These are phyloP conservation scores for Dipteronia dyeriana DNA, from an alignment of 345 rosid genomes.

Conservation along the genomic window DNA sequence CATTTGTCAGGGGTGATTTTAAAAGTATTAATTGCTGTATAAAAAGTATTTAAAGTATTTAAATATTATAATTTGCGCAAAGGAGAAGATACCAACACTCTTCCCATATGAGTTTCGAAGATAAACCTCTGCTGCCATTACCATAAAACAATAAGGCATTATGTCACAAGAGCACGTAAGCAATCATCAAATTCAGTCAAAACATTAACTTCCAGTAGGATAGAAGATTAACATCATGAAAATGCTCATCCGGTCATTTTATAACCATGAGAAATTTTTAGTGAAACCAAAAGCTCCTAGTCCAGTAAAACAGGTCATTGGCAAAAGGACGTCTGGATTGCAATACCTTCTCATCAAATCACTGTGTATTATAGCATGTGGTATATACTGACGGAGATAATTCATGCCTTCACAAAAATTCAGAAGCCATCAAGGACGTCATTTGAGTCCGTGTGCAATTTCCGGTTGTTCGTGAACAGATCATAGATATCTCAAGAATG, in stretches of 20 bases:
- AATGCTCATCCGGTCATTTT: conserved; percentile 64
- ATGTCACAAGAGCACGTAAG: conserved; percentile 7
- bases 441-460: too few relatives aligned
- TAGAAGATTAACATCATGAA: too few relatives aligned
- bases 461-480: too few relatives aligned
- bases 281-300: background rate
- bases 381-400: conserved; percentile 67
- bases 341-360: conserved; percentile 65
- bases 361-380: conserved; percentile 53
- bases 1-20: too few relatives aligned
- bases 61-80: conserved; percentile 37
- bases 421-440: conserved; percentile 19
- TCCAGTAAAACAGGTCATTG: conserved; percentile 1
- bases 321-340: conserved; percentile 8
- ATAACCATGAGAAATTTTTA: conserved; percentile 28
- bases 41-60: too few relatives aligned
- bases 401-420: conserved; percentile 59
- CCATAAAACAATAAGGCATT: conserved; percentile 57
- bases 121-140: conserved; percentile 60
- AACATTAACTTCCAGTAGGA: conserved; percentile 7
- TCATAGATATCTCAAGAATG: too few relatives aligned
- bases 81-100: conserved; percentile 64
- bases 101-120: conserved; percentile 70
- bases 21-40: too few relatives aligned
- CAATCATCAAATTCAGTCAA: conserved; percentile 1